Conservation (phyloP, 2,329 filamentous ascomycete genomes). For the Pleoardoris graminearum region DNA sequence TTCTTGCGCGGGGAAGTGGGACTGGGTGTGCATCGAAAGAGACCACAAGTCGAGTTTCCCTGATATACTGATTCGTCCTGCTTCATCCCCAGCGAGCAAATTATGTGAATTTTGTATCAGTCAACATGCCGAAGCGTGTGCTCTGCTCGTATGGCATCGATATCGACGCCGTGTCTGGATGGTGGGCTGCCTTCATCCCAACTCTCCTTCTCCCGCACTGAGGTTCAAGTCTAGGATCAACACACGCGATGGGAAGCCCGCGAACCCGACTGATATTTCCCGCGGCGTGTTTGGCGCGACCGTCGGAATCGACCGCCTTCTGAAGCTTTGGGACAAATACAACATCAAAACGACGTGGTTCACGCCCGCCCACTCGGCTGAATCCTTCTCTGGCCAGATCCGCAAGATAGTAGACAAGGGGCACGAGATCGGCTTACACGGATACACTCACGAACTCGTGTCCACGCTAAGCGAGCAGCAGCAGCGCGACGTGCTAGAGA, state of each 20-base stretch:
- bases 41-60: not conserved
- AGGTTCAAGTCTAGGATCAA: slow-evolving; percentile 39
- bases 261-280: slow-evolving; percentile 47
- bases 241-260: slow-evolving; percentile 42
- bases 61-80: not conserved
- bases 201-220: slow-evolving; percentile 1
- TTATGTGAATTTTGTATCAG: too few species aligned
- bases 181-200: slow-evolving; percentile 18
- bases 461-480: slow-evolving; percentile 47
- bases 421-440: slow-evolving; percentile 50
- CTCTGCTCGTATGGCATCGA: slow-evolving; percentile 49
- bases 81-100: not conserved
- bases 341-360: slow-evolving; percentile 50
- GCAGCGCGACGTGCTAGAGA: slow-evolving; percentile 44
- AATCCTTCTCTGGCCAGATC: slow-evolving; percentile 55
- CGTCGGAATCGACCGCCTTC: slow-evolving; percentile 46
- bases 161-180: slow-evolving; percentile 47
- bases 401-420: slow-evolving; percentile 49
- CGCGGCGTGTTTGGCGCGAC: slow-evolving; percentile 48
- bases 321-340: slow-evolving; percentile 48
- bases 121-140: slow-evolving; percentile 34
- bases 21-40: not conserved
- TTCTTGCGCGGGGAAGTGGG: not conserved
- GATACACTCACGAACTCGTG: slow-evolving; percentile 48
- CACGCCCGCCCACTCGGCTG: slow-evolving; percentile 49